Evolutionary conservation across 2,329 filamentous ascomycete species (phyloP), one percentile per base, ranked within the genome.

Genomic region (Canariomyces notabilis): DNA sequence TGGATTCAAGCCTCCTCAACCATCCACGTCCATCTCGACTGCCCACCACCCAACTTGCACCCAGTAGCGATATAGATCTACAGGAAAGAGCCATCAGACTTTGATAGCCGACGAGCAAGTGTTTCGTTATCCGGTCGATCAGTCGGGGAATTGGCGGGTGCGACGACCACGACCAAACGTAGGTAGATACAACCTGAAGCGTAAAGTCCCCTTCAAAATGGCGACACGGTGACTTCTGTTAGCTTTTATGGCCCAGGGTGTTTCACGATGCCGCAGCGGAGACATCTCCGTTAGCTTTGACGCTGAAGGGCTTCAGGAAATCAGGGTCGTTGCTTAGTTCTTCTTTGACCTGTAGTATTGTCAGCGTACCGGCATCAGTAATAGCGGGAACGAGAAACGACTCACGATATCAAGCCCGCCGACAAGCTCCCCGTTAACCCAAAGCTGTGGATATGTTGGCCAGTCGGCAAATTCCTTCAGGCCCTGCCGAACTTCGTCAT

Each of bases 391-490:
- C 37, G 18, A 26, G 35, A 37, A 26, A 41, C 34, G 43, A 73
- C 89, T 76, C 73, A 96, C 91, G 69, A 98, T 98, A 66, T 98
- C 93, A 58, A 98, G 70, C 1, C 93, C 93, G 48, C 93, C 91
- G 18, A 97, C 85, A 40, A 98, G 73, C 65, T 96, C 89, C 12
- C 93, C 91, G 50, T 84, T 80, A 11, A 95, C 81, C 83, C 91
- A 98, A 52, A 98, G 72, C 68, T 98, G 93, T 16, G 93, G 93
- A 68, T 89, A 98, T 0, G 93, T 98, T 8, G 93, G 93, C 93
- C 93, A 98, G 52, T 97, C 93, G n/a, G 89, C 89, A 65, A 83
- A 97, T 69, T 93, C 88, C 76, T 98, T 98, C 61, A 98, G 71
- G 1, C 93, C 93, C 70, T 97, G 91, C 51, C 93, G 79, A 38